Evolutionary conservation across 495 filamentous ascomycete species (phyloP), one percentile per base, ranked within the genome.

Genomic region (Lasiosphaeria miniovina): DNA sequence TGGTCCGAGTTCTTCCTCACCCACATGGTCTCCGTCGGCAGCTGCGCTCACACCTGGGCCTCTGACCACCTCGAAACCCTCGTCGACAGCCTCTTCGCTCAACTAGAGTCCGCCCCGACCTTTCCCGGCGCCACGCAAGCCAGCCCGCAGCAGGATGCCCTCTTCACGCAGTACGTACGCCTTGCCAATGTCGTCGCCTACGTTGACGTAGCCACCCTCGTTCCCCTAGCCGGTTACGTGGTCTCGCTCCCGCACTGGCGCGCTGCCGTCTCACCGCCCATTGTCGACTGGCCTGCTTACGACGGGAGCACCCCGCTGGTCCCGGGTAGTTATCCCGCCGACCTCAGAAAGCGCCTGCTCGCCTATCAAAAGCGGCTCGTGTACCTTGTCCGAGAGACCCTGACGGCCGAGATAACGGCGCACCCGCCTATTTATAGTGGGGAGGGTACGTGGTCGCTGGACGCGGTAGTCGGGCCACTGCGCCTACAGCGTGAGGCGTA

Each of bases 1-100:
- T 65, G 63, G 60, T 32, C 56, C 35, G 63, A 65, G 31, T 65
- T 53, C 60, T 65, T 58, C 56, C 60, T 62, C 43, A 36, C 40
- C 52, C 59, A 54, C 43, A 36, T 62, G n/a, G 31, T 32, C 4
- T 54, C 54, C 53, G 51, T 65, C 50, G 49, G 40, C 15, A 43
- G 36, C 14, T 56, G 60, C 36, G 15, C 51, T 6, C 59, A 65
- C 54, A 36, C 52, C 33, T 65, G 63, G 63, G 43, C 36, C 31
- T 5, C 36, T 2, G 7, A 45, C n/a, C 59, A 48, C 36, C 49
- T 56, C 52, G 14, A 57, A 11, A 10, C 8, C 12, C 24, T 62
- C 31, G 3, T 12, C 38, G 38, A 14, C n/a, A 11, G 1, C 12
- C 4, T 62, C 5, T 2, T 40, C 1, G 17, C 54, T 11, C 2